These are phyloP conservation scores for Metarhizium humberi DNA, from an alignment of 2,329 filamentous ascomycete genomes.

Conservation along the genomic window DNA sequence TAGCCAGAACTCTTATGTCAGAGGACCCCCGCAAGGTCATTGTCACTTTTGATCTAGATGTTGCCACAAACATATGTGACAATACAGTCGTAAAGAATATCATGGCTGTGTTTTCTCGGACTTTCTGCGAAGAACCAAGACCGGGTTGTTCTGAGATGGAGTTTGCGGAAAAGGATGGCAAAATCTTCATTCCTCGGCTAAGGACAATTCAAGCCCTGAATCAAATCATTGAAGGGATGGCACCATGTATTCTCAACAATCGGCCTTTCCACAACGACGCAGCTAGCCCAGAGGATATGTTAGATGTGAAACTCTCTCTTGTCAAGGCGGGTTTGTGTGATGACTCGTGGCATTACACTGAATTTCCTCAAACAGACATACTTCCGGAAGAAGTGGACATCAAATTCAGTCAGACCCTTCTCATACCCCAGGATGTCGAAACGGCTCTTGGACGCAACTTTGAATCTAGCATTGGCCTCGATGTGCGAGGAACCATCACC, in stretches of 20 bases:
- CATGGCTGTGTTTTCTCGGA: slow-evolving; percentile 14
- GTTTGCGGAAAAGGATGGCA: slow-evolving; percentile 28
- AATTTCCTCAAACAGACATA: slow-evolving; percentile 12
- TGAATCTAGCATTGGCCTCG: slow-evolving; percentile 26
- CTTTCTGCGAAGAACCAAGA: slow-evolving; percentile 11
- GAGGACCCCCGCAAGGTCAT: slow-evolving; percentile 35
- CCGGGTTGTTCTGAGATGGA: slow-evolving; percentile 28
- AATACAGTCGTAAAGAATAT: slow-evolving; percentile 11
- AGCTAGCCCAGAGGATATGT: neutral
- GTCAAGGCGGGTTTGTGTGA: slow-evolving; percentile 16
- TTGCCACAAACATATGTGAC: slow-evolving; percentile 11
- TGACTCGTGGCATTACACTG: slow-evolving; percentile 16
- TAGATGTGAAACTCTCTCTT: slow-evolving; percentile 15
- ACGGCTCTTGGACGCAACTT: slow-evolving; percentile 21
- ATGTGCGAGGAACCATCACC: slow-evolving; percentile 29
- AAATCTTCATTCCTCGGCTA: slow-evolving; percentile 36
- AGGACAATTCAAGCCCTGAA: slow-evolving; percentile 31
- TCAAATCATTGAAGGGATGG: slow-evolving; percentile 29
- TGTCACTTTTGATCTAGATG: slow-evolving; percentile 32
- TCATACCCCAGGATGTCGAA: slow-evolving; percentile 28
- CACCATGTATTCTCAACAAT: slow-evolving; percentile 4
- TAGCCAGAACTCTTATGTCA: slow-evolving; percentile 39
- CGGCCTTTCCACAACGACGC: slow-evolving; percentile 11
- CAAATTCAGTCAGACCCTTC: slow-evolving; percentile 23
- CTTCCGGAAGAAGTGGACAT: slow-evolving; percentile 28